Conservation (phyloP, 345 rosid genomes). For the Luvunga scandens region DNA sequence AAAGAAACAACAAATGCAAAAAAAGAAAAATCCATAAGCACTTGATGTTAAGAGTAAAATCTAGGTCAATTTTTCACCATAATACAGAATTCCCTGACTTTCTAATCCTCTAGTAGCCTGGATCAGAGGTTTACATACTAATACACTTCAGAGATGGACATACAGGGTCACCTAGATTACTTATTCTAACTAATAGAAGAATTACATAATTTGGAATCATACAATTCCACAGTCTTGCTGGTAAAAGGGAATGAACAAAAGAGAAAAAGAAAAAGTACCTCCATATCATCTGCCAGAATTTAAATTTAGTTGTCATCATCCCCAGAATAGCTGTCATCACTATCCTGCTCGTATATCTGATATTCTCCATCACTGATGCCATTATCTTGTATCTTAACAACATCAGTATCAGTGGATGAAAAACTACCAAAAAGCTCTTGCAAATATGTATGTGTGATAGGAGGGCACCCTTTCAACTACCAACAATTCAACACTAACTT, state of each 20-base stretch:
- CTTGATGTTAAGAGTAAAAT: background rate
- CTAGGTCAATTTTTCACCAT: background rate
- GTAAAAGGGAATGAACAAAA: background rate
- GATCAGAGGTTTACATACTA: background rate
- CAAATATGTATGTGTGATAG: slow-evolving; percentile 24
- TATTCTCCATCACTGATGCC: slow-evolving; percentile 71
- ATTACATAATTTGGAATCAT: background rate
- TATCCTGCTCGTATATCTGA: slow-evolving; percentile 80
- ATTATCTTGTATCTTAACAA: slow-evolving; percentile 38
- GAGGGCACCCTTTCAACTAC: background rate
- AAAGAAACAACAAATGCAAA: background rate
- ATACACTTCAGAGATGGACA: background rate
- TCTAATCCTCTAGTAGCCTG: background rate
- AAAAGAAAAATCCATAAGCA: background rate
- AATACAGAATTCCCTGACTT: background rate
- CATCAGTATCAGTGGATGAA: slow-evolving; percentile 45
- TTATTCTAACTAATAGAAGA: background rate
- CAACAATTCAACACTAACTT: background rate
- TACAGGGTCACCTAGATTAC: background rate
- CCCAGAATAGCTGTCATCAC: slow-evolving; percentile 46
- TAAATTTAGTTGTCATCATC: slow-evolving; percentile 27
- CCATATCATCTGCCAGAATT: background rate
- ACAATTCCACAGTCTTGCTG: background rate
- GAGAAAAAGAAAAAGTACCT: background rate
- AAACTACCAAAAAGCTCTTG: slow-evolving; percentile 91